A percentile compares a stretch with the other conserved stretches of the same genome.
Conservation (phyloP, 148 eudicot species). For the Rhododendron ferrugineum region DNA sequence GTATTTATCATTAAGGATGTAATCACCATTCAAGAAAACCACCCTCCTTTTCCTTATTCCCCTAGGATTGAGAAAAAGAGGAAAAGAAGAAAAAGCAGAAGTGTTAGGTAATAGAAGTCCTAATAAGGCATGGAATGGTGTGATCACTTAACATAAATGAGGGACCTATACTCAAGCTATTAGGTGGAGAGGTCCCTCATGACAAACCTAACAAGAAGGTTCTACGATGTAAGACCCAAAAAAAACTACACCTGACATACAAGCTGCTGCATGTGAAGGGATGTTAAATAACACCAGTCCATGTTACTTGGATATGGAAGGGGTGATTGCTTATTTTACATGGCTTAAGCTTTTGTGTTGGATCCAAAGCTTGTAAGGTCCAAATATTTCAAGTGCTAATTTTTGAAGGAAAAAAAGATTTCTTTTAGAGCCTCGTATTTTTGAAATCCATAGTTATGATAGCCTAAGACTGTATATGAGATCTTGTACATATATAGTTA, state of each 20-base stretch:
- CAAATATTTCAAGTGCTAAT: background rate
- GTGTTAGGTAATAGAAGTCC: background rate
- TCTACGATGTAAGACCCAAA: background rate
- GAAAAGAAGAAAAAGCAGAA: background rate
- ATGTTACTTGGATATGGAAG: background rate
- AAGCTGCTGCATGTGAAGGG: background rate
- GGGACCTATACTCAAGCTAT: background rate
- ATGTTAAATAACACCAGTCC: background rate
- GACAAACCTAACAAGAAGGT: background rate
- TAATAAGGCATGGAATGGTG: background rate
- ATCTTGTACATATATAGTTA: background rate
- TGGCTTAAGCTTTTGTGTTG: background rate
- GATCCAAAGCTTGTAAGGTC: background rate
- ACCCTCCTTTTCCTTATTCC: background rate
- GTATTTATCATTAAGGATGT: background rate
- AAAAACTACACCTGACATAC: background rate
- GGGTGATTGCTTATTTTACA: background rate
- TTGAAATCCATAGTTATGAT: background rate
- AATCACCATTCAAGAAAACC: background rate
- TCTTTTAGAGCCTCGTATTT: background rate
- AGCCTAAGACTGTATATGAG: background rate
- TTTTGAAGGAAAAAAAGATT: background rate
- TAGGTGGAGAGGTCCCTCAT: background rate
- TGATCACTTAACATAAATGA: background rate
- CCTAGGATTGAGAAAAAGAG: background rate